Percentiles rank a stretch among this genome's conserved stretches.
phyloP scores from a whole-genome alignment of 768 basidiomycete species.

The Lactarius psammicola region DNA sequence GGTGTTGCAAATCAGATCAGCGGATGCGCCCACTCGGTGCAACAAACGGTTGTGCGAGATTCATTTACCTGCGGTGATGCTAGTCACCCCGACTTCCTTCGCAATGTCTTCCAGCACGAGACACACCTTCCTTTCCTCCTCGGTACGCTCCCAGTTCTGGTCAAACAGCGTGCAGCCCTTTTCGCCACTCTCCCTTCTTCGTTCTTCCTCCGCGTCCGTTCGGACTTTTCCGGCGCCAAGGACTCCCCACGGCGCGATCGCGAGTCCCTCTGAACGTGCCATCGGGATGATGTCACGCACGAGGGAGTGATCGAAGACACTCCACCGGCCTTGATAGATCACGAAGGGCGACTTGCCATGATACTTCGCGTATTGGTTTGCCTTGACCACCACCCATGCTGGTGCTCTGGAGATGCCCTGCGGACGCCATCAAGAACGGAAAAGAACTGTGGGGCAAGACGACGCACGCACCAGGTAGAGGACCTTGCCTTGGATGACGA shows the following conservation, averaged over 20 bases:
- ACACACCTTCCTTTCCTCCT: constrained; percentile 24
- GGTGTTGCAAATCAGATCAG: background rate
- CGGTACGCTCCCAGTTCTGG: constrained; percentile 22
- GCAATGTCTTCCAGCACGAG: constrained; percentile 45
- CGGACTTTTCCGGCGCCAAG: constrained; percentile 43
- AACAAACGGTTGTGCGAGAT: background rate
- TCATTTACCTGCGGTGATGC: constrained; percentile 45
- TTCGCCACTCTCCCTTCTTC: constrained; percentile 35
- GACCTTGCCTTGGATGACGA: constrained; percentile 44
- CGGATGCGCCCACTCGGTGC: background rate
- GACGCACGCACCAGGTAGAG: constrained; percentile 37
- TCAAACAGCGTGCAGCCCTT: constrained; percentile 35
- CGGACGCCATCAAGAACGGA: background rate
- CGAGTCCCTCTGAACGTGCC: constrained; percentile 36
- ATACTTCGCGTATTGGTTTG: constrained; percentile 40
- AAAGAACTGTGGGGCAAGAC: background rate
- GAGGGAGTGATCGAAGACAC: constrained; percentile 37
- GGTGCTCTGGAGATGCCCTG: constrained; percentile 33
- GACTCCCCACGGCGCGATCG: constrained; percentile 45
- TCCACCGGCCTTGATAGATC: constrained; percentile 44
- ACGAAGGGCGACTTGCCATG: constrained; percentile 43
- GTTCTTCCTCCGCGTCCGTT: constrained; percentile 40
- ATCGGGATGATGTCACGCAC: constrained; percentile 46
- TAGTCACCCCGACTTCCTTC: constrained; percentile 46
- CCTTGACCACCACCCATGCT: constrained; percentile 40